Percentiles rank a stretch among this genome's conserved stretches.
These are phyloP conservation scores for Tolypocladium ophioglossoides DNA, from an alignment of 2,329 filamentous ascomycete species.

Conservation along the genomic window DNA sequence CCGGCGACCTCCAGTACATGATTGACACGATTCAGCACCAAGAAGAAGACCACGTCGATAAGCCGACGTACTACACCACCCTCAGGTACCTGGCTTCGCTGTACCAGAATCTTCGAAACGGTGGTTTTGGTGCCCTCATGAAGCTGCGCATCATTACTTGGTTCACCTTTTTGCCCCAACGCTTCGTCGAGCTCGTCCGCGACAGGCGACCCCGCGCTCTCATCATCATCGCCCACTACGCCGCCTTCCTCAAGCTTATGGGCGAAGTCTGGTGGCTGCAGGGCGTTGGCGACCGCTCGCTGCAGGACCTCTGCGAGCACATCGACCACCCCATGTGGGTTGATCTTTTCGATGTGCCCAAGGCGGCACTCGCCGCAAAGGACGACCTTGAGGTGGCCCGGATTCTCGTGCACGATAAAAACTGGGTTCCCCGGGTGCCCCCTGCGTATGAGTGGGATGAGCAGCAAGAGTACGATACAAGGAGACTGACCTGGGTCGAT, in stretches of 20 bases:
- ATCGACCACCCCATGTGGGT: conserved; percentile 26
- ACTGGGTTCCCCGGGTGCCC: conserved; percentile 21
- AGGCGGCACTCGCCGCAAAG: conserved; percentile 24
- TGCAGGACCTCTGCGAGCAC: conserved; percentile 30
- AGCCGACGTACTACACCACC: conserved; percentile 32
- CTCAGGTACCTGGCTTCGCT: conserved; percentile 41
- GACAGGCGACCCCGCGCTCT: conserved; percentile 33
- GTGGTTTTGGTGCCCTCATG: conserved; percentile 33
- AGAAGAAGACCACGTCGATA: conserved; percentile 29
- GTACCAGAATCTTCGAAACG: conserved; percentile 32
- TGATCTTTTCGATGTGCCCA: conserved; percentile 20
- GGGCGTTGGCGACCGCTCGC: conserved; percentile 34
- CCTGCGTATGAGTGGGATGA: not conserved
- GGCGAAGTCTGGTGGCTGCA: conserved; percentile 38
- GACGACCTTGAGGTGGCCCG: conserved; percentile 25
- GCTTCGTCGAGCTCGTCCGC: conserved; percentile 33
- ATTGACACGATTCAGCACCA: conserved; percentile 29
- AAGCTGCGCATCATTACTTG: conserved; percentile 40
- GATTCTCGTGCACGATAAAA: conserved; percentile 32
- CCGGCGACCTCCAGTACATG: conserved; percentile 39
- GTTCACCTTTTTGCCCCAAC: conserved; percentile 37
- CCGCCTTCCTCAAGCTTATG: conserved; percentile 37
- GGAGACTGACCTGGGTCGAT: conserved; percentile 4
- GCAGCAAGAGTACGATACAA: not conserved
- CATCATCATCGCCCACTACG: conserved; percentile 41